Percentiles rank a stretch among this genome's conserved stretches.
These are phyloP conservation scores for Leccinum fuscescens DNA, from an alignment of 1,284 basidiomycete genomes.

Conservation along the genomic window DNA sequence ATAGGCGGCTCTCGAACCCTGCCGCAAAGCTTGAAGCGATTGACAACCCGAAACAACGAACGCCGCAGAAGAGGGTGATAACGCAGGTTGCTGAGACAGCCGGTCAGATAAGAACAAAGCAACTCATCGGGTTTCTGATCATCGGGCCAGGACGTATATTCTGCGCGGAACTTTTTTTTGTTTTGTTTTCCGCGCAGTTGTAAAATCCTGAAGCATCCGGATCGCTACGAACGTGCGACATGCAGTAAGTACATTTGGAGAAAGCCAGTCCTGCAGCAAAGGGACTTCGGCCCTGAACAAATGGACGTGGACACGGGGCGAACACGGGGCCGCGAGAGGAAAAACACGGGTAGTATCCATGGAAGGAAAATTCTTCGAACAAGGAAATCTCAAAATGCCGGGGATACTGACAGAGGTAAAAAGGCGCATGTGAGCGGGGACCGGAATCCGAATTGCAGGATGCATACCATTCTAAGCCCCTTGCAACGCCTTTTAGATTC, in stretches of 20 bases:
- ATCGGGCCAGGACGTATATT: not conserved
- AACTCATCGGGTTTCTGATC: not conserved
- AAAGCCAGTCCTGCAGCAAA: not conserved
- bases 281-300: not conserved
- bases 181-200: not conserved
- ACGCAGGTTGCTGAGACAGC: not conserved
- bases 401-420: not conserved
- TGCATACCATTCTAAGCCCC: not conserved
- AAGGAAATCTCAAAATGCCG: not conserved
- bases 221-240: conserved; percentile 5
- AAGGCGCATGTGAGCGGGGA: not conserved
- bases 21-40: conserved; percentile 5
- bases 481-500: not conserved
- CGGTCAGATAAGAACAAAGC: not conserved
- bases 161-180: conserved; percentile 2
- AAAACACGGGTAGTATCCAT: not conserved
- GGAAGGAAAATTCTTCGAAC: not conserved
- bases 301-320: not conserved
- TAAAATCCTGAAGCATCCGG: not conserved
- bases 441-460: not conserved
- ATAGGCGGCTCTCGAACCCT: conserved; percentile 5
- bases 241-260: not conserved
- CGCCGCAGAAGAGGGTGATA: not conserved
- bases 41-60: conserved; percentile 8
- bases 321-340: not conserved